Percentiles rank a stretch among this genome's conserved stretches.
These are phyloP conservation scores for Hevea brasiliensis DNA, from an alignment of 345 rosid genomes.

Conservation along the genomic window DNA sequence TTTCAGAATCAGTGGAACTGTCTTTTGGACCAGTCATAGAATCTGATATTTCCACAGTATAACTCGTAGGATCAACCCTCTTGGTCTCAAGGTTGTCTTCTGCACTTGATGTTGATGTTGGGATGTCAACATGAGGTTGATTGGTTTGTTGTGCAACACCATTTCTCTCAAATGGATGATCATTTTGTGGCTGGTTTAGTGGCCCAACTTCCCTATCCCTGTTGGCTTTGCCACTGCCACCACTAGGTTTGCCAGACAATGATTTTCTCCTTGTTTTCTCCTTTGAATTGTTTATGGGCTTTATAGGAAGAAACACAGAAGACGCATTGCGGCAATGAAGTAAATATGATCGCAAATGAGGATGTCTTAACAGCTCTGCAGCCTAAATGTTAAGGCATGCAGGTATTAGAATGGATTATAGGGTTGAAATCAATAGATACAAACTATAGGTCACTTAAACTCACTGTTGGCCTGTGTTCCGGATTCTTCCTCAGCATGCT, in stretches of 20 bases:
- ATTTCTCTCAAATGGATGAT: constrained; percentile 30
- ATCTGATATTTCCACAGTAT: constrained; percentile 41
- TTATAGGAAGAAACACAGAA: constrained; percentile 76
- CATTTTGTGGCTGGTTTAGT: constrained; percentile 42
- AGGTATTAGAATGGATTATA: constrained; percentile 19
- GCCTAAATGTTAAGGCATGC: constrained; percentile 50
- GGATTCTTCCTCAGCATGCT: constrained; percentile 85
- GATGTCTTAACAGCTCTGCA: constrained; percentile 85
- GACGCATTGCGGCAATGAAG: constrained; percentile 66
- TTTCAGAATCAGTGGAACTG: constrained; percentile 50
- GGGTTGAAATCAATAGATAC: constrained; percentile 8
- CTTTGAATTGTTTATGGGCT: constrained; percentile 50
- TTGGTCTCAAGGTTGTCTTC: constrained; percentile 70
- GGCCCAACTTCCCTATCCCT: constrained; percentile 38
- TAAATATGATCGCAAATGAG: constrained; percentile 74
- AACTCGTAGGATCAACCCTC: constrained; percentile 66
- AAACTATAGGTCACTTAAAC: constrained; percentile 30
- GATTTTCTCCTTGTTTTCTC: constrained; percentile 65
- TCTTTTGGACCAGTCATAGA: constrained; percentile 48
- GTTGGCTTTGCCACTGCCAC: constrained; percentile 41
- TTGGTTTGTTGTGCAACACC: constrained; percentile 38
- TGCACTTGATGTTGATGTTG: constrained; percentile 51
- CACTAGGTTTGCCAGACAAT: constrained; percentile 42
- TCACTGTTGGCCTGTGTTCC: constrained; percentile 75
- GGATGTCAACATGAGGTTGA: constrained; percentile 35